A percentile compares a stretch with the other conserved stretches of the same genome.
Conservation (phyloP, 768 basidiomycete genomes). For the Boletales sp. region DNA sequence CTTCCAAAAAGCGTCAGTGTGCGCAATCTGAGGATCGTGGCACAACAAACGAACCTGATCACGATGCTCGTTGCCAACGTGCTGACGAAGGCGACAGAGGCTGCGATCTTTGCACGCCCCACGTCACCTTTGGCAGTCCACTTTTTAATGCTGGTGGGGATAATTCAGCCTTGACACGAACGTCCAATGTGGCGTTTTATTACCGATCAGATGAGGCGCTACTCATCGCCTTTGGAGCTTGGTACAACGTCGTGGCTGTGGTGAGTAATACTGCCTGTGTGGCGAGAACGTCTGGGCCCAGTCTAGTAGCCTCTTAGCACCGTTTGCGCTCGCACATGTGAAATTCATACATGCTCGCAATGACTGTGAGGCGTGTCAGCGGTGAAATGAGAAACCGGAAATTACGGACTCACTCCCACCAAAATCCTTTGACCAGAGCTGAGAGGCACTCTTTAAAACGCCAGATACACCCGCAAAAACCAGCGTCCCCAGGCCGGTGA, state of each 20-base stretch:
- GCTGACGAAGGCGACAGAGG: constrained; percentile 11
- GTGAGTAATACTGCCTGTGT: constrained; percentile 25
- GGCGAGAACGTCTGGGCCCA: constrained; percentile 21
- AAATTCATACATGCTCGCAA: constrained; percentile 21
- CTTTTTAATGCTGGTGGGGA: constrained; percentile 15
- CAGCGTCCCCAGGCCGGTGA: constrained; percentile 14
- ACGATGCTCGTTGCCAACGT: constrained; percentile 14
- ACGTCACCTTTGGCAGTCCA: constrained; percentile 19
- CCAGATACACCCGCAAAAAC: constrained; percentile 17
- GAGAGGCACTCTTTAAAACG: constrained; percentile 22
- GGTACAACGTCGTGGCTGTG: constrained; percentile 21
- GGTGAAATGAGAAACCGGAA: not conserved
- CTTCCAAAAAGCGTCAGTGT: constrained; percentile 22
- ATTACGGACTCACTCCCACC: constrained; percentile 16
- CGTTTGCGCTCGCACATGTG: not conserved
- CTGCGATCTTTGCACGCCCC: constrained; percentile 16
- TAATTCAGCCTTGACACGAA: not conserved
- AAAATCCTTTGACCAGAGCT: constrained; percentile 29
- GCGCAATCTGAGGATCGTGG: not conserved
- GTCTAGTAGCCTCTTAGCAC: constrained; percentile 10
- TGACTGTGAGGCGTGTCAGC: constrained; percentile 10
- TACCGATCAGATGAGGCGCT: constrained; percentile 25
- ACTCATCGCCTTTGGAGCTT: constrained; percentile 18
- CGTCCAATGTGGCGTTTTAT: constrained; percentile 2
- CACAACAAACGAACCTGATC: constrained; percentile 4